These are phyloP conservation scores for Boletales sp. DNA, from an alignment of 768 basidiomycete species.

Conservation along the genomic window DNA sequence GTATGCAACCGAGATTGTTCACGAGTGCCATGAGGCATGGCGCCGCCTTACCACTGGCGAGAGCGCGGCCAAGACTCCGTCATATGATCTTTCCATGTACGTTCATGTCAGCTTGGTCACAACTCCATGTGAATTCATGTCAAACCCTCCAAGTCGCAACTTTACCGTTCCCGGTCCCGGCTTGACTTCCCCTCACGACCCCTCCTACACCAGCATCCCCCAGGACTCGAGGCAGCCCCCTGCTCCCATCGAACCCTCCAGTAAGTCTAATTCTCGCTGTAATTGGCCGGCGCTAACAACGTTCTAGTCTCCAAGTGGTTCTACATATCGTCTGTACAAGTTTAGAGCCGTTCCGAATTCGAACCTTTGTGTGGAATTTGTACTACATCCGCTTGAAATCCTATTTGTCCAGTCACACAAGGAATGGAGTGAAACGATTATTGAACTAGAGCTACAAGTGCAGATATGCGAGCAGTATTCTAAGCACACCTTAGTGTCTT, in stretches of 20 bases:
- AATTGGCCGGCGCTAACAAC: slow-evolving; percentile 8
- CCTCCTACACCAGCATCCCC: slow-evolving; percentile 62
- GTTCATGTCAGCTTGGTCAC: slow-evolving; percentile 25
- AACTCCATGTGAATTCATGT: neutral
- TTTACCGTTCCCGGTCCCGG: slow-evolving; percentile 71
- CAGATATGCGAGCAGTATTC: slow-evolving; percentile 14
- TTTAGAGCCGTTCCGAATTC: slow-evolving; percentile 35
- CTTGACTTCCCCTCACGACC: slow-evolving; percentile 58
- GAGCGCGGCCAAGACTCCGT: slow-evolving; percentile 62
- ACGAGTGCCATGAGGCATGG: slow-evolving; percentile 99
- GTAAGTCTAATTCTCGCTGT: slow-evolving; percentile 42
- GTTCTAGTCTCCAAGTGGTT: slow-evolving; percentile 84
- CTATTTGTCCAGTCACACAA: neutral
- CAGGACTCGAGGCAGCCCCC: slow-evolving; percentile 79
- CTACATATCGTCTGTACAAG: slow-evolving; percentile 88
- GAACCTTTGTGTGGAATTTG: neutral
- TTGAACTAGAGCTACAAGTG: slow-evolving; percentile 25
- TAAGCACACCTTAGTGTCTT: slow-evolving; percentile 15
- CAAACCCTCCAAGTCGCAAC: slow-evolving; percentile 59
- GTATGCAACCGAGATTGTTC: slow-evolving; percentile 98
- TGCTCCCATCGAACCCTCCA: slow-evolving; percentile 86
- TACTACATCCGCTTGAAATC: slow-evolving; percentile 2
- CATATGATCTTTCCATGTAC: slow-evolving; percentile 83
- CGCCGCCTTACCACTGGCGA: slow-evolving; percentile 87
- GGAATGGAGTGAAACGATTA: slow-evolving; percentile 3